phyloP scores from a whole-genome alignment of 768 basidiomycete species.

The Lactifluus pinguis region DNA sequence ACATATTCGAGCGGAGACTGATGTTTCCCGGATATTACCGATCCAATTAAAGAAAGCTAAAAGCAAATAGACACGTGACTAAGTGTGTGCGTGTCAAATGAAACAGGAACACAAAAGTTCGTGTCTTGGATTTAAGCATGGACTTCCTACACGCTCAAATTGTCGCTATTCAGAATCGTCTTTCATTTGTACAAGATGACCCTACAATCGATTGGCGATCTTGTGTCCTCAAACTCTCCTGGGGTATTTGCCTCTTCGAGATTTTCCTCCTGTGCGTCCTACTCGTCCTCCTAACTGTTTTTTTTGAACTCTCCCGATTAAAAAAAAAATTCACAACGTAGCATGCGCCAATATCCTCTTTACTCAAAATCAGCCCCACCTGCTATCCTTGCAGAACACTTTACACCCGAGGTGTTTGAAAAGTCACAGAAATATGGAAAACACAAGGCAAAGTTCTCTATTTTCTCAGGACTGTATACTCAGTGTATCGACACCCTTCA shows the following conservation, averaged over 20 bases:
- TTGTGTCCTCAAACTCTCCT: constrained; percentile 72
- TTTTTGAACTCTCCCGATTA: neutral
- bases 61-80: neutral
- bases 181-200: constrained; percentile 66
- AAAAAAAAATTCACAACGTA: constrained; percentile 12
- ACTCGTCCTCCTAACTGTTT: neutral
- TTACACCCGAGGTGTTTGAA: constrained; percentile 61
- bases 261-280: constrained; percentile 71
- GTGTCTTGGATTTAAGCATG: neutral
- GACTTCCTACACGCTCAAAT: constrained; percentile 16
- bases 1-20: constrained; percentile 13
- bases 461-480: constrained; percentile 66
- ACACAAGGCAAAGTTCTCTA: constrained; percentile 79
- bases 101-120: no score
- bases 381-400: constrained; percentile 55
- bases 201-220: constrained; percentile 66
- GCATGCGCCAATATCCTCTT: constrained; percentile 75
- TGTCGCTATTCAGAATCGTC: constrained; percentile 41
- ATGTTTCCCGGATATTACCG: neutral
- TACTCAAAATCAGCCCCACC: constrained; percentile 74
- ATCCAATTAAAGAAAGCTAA: constrained; percentile 7
- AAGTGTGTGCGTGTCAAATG: no score
- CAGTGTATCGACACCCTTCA: constrained; percentile 61
- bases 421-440: constrained; percentile 90
- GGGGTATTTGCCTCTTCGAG: constrained; percentile 77